These are phyloP conservation scores for Aspergillus novoparasiticus DNA, from an alignment of 2,329 filamentous ascomycete genomes.

Conservation along the genomic window DNA sequence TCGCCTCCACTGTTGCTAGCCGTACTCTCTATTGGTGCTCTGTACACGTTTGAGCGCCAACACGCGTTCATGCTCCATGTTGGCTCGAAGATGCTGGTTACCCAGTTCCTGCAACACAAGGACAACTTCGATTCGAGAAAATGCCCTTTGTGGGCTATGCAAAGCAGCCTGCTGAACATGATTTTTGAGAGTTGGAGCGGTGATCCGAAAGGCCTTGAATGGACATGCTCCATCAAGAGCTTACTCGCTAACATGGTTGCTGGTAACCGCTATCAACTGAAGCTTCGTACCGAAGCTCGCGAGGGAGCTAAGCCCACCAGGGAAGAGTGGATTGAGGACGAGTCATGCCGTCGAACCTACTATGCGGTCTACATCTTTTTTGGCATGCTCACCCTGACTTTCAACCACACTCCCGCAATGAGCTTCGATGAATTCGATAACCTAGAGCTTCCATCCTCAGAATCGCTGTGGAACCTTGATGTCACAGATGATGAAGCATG, in stretches of 20 bases:
- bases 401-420: slow-evolving; percentile 97
- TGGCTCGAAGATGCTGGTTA: slow-evolving; percentile 94
- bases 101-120: slow-evolving; percentile 96
- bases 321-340: slow-evolving; percentile 93
- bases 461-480: slow-evolving; percentile 90
- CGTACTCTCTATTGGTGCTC: slow-evolving; percentile 89
- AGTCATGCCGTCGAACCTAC: slow-evolving; percentile 94
- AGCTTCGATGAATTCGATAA: slow-evolving; percentile 98
- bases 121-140: slow-evolving; percentile 98
- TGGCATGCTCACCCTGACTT: slow-evolving; percentile 88
- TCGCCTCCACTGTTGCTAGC: slow-evolving; percentile 84
- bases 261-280: slow-evolving; percentile 93
- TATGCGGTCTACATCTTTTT: slow-evolving; percentile 99
- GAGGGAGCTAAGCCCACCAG: slow-evolving; percentile 74
- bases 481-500: slow-evolving; percentile 77
- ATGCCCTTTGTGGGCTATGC: slow-evolving; percentile 97
- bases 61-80: slow-evolving; percentile 97
- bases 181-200: slow-evolving; percentile 99
- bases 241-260: slow-evolving; percentile 98
- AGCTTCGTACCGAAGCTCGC: slow-evolving; percentile 86
- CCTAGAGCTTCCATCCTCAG: slow-evolving; percentile 86
- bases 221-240: slow-evolving; percentile 99
- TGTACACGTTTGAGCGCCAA: slow-evolving; percentile 97
- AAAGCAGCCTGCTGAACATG: slow-evolving; percentile 96
- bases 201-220: slow-evolving; percentile 94